phyloP scores from a whole-genome alignment of 2,329 filamentous ascomycete genomes.

The Phialemonium atrogriseum region DNA sequence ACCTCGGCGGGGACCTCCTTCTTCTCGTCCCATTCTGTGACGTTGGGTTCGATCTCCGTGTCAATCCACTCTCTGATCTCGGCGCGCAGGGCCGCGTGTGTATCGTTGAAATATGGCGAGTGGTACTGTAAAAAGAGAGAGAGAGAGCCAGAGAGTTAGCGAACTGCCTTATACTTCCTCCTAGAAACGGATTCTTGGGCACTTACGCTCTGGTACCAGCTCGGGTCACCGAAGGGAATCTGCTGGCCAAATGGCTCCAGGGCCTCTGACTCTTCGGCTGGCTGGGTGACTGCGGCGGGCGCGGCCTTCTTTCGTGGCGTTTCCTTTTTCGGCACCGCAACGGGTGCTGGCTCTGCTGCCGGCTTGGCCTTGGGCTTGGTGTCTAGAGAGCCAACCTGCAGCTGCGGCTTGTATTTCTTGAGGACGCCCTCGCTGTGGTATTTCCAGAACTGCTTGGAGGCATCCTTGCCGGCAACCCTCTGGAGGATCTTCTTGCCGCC shows the following conservation, averaged over 20 bases:
- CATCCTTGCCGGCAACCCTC: conserved; percentile 56
- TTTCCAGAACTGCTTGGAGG: conserved; percentile 62
- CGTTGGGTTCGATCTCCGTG: conserved; percentile 77
- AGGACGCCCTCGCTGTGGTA: conserved; percentile 80
- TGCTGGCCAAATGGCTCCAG: conserved; percentile 79
- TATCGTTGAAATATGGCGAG: conserved; percentile 93
- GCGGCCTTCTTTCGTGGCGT: conserved; percentile 19
- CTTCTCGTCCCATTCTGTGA: conserved; percentile 95
- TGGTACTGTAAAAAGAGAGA: conserved; percentile 57
- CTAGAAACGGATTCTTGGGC: no score
- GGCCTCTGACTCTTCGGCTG: conserved; percentile 51
- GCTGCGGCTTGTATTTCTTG: conserved; percentile 72
- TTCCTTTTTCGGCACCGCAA: conserved; percentile 35
- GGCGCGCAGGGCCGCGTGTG: conserved; percentile 80
- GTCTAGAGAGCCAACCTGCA: conserved; percentile 83
- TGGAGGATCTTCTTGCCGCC: conserved; percentile 59
- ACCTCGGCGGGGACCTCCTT: conserved; percentile 81
- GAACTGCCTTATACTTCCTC: no score
- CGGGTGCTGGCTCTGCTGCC: conserved; percentile 41
- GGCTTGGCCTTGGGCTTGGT: conserved; percentile 79
- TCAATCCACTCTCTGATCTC: conserved; percentile 93
- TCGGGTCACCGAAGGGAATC: conserved; percentile 85
- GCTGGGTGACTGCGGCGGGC: conserved; percentile 25
- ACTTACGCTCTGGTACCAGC: conserved; percentile 88
- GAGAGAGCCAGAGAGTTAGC: no score